phyloP scores from a whole-genome alignment of 208 protist species.

The Acanthamoeba sp. region DNA sequence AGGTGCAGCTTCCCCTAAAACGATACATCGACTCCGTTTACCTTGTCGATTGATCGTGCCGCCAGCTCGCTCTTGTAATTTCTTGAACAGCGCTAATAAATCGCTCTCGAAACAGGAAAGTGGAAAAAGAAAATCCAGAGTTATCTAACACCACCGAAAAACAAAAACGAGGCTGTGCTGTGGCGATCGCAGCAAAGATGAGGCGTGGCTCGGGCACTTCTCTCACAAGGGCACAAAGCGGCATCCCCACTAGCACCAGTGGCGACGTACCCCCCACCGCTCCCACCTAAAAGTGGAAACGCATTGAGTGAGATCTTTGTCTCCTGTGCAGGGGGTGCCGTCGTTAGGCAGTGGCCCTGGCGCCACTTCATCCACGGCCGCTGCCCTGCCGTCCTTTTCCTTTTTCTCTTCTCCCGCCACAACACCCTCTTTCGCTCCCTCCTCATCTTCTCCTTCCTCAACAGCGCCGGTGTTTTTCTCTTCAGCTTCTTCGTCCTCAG shows the following conservation, averaged over 20 bases:
- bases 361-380: not conserved
- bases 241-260: not conserved
- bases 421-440: not conserved
- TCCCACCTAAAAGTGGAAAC: not conserved
- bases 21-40: too few relatives aligned
- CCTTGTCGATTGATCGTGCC: too few relatives aligned
- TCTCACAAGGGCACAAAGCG: not conserved
- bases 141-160: too few relatives aligned
- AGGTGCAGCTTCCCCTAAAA: too few relatives aligned
- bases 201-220: not conserved
- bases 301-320: not conserved
- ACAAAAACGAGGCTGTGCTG: too few relatives aligned
- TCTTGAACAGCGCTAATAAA: too few relatives aligned
- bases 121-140: too few relatives aligned
- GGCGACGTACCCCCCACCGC: not conserved
- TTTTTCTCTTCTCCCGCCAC: not conserved
- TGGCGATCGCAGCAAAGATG: too few relatives aligned
- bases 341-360: not conserved
- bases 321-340: not conserved
- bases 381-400: constrained; percentile 4
- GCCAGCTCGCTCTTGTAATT: too few relatives aligned
- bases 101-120: too few relatives aligned
- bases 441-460: not conserved
- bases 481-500: not conserved
- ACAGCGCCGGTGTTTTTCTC: not conserved